Base-by-base conservation (phyloP, 768 basidiomycete species). In the Suillus americanus region DNA sequence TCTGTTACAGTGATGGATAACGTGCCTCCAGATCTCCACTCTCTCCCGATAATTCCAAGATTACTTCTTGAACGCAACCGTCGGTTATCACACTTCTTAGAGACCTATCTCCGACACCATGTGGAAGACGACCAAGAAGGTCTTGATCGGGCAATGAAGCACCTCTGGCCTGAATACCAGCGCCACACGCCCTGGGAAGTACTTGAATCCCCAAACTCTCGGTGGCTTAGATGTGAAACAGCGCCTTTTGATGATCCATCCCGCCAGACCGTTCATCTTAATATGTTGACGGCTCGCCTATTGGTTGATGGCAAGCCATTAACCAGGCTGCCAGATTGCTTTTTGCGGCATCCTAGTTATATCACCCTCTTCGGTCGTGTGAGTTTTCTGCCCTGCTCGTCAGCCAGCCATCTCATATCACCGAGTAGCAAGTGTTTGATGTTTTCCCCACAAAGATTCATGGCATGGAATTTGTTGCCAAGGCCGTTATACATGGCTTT, bases 221-320 rank as follows among this genome's bases (percentile, higher is more conserved):
- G 71, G 16, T 79, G 79, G 78, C 9, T 79, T 14, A 62, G 50
- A 9, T 73, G 70, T 20, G 54, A 28, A 20, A 76, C 81, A 0
- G 53, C 62, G 7, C 10, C 62, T 1, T 55, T 59, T 5, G 20
- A 40, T 2, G 64, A 48, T 16, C 63, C 68, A 37, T 61, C 45
- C 40, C 64, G 68, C 23, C 78, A 78, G 54, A 55, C n/a, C 23
- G 72, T 84, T 7, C 74, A 78, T 56, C 70, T 81, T 23, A 78
- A 86, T 62, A 40, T 85, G 1, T 65, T 84, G 3, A 67, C 74
- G 20, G 83, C 83, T 14, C 57, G 68, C 28, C 70, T 85, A 1
- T 72, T 83, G 20, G 73, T 85, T 12, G 69, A 80, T 13, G 83
- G 83, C 8, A 75, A 75, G 63, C 74, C 78, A 1, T 62, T 80